Evolutionary conservation across 116 monocot species (phyloP).

Genomic region (Phalaenopsis hybrid): DNA sequence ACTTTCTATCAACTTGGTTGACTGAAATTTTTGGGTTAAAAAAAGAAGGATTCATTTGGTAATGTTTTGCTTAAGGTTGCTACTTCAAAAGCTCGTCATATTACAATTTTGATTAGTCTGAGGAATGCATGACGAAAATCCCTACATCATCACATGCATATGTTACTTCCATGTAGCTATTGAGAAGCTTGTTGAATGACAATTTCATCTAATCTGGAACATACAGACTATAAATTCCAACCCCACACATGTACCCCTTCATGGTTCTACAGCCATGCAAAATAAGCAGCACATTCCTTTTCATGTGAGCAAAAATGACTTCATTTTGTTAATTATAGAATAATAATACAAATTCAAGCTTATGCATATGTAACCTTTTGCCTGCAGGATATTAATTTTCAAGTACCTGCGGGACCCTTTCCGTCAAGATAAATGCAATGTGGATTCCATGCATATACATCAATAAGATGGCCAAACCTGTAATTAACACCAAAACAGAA

Average conservation of each 20-base stretch:
- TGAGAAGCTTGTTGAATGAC: not conserved
- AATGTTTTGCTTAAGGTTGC: not conserved
- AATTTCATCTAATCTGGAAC: not conserved
- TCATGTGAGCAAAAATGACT: not conserved
- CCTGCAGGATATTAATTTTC: not conserved
- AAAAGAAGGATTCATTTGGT: not conserved
- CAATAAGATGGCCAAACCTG: slow-evolving; percentile 92
- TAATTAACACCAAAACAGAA: slow-evolving; percentile 9
- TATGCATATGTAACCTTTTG: not conserved
- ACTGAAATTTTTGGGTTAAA: not conserved
- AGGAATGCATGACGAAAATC: not conserved
- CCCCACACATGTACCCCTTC: not conserved
- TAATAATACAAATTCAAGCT: not conserved
- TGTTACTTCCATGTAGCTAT: not conserved
- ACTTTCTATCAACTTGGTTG: no score
- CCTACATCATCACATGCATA: not conserved
- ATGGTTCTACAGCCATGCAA: not conserved
- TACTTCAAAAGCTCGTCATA: not conserved
- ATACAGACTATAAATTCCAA: not conserved
- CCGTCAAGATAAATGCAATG: slow-evolving; percentile 85
- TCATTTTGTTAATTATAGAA: not conserved
- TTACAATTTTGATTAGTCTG: not conserved
- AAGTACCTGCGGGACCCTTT: slow-evolving; percentile 57
- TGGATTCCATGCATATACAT: slow-evolving; percentile 91
- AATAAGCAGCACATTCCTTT: not conserved